phyloP scores from a whole-genome alignment of 2,329 filamentous ascomycete genomes.

The Thermoascus crustaceus region DNA sequence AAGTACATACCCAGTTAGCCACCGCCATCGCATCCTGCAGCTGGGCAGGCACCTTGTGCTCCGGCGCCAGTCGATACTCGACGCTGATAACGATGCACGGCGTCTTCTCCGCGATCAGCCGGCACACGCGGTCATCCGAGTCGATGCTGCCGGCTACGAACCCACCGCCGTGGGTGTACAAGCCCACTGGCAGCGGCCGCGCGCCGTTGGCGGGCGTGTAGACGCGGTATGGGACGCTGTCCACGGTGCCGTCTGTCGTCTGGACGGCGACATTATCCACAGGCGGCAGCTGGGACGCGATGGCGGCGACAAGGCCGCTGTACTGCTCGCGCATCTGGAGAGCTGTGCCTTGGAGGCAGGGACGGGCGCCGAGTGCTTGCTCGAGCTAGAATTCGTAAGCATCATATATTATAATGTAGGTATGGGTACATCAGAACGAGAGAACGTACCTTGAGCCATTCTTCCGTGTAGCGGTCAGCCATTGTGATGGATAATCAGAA shows the following conservation, averaged over 20 bases:
- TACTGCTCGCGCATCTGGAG: neutral
- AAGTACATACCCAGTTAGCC: slow-evolving; percentile 35
- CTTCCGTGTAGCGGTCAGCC: no score
- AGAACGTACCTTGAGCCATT: no score
- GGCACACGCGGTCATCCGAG: slow-evolving; percentile 36
- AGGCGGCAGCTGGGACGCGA: neutral
- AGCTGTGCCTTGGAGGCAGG: no score
- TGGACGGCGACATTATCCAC: neutral
- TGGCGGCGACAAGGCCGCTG: neutral
- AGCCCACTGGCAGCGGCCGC: slow-evolving; percentile 7
- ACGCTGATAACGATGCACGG: slow-evolving; percentile 40
- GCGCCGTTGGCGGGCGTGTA: neutral
- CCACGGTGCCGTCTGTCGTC: neutral
- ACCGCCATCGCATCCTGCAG: slow-evolving; percentile 44
- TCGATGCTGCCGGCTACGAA: slow-evolving; percentile 38
- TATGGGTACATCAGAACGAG: no score
- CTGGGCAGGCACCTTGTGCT: slow-evolving; percentile 42
- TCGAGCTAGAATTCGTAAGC: no score
- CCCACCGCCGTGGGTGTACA: slow-evolving; percentile 36
- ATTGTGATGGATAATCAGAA: no score
- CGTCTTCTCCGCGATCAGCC: slow-evolving; percentile 29
- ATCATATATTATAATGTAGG: no score
- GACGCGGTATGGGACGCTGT: neutral
- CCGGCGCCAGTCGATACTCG: slow-evolving; percentile 46
- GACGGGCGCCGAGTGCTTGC: no score